Conservation (phyloP, 2,329 filamentous ascomycete genomes). For the Fusarium sp. region DNA sequence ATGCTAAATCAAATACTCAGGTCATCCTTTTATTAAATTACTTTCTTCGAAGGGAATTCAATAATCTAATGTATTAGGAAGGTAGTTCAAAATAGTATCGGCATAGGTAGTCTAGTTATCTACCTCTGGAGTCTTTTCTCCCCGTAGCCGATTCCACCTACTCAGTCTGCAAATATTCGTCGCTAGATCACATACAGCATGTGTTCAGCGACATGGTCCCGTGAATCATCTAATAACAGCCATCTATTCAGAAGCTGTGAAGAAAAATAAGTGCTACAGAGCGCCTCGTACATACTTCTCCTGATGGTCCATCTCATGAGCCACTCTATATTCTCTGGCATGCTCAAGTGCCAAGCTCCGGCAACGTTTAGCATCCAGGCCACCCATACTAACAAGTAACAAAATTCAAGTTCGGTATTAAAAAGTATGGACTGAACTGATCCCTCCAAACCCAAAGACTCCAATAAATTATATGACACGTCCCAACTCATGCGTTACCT, state of each 20-base stretch:
- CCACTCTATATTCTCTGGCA: constrained; percentile 39
- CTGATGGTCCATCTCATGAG: constrained; percentile 37
- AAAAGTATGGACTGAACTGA: constrained; percentile 53
- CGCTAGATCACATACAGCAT: not conserved
- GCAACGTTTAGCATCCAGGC: constrained; percentile 30
- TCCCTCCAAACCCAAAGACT: constrained; percentile 57
- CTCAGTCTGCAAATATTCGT: not conserved
- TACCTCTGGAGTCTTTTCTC: too few relatives aligned
- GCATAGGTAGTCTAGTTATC: too few relatives aligned
- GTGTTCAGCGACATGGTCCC: constrained; percentile 2
- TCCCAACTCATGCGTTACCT: constrained; percentile 47
- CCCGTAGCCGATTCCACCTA: too few relatives aligned
- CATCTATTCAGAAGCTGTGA: constrained; percentile 48
- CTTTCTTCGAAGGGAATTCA: not conserved
- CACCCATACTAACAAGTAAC: constrained; percentile 42
- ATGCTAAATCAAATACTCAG: too few relatives aligned
- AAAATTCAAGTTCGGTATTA: constrained; percentile 52
- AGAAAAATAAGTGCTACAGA: constrained; percentile 43
- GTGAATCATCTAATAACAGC: constrained; percentile 40
- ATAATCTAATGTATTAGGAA: not conserved
- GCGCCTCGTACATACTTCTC: constrained; percentile 44
- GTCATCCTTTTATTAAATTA: not conserved
- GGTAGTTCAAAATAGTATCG: too few relatives aligned
- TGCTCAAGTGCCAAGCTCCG: constrained; percentile 37
- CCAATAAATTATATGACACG: constrained; percentile 55